phyloP scores from a whole-genome alignment of 345 rosid species.

The Noccaea caerulescens region DNA sequence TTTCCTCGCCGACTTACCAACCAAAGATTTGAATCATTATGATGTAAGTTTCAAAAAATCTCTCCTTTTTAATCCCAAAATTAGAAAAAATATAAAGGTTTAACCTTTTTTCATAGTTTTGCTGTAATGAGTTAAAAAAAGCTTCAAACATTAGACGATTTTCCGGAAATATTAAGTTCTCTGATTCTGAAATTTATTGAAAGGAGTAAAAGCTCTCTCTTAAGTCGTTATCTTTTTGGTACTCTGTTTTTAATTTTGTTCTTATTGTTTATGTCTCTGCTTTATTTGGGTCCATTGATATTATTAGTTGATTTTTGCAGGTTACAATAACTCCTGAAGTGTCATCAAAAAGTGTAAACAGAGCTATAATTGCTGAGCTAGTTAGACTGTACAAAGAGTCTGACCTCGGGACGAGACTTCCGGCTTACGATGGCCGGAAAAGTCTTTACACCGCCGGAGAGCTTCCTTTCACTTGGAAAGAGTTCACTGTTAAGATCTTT shows the following conservation, averaged over 20 bases:
- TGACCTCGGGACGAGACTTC: slow-evolving; percentile 87
- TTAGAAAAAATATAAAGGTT: background rate
- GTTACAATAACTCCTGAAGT: slow-evolving; percentile 96
- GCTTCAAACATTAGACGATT: slow-evolving; percentile 2
- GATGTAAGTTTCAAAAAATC: slow-evolving; percentile 55
- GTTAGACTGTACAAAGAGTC: slow-evolving; percentile 86
- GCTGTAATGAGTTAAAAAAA: slow-evolving; percentile 14
- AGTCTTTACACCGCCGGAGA: slow-evolving; percentile 96
- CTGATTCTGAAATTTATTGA: slow-evolving; percentile 26
- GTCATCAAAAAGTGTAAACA: slow-evolving; percentile 79
- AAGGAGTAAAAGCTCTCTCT: background rate
- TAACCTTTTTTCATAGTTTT: slow-evolving; percentile 10
- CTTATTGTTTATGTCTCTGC: slow-evolving; percentile 39
- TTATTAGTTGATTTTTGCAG: slow-evolving; percentile 55
- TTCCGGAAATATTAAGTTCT: slow-evolving; percentile 13
- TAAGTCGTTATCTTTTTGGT: slow-evolving; percentile 6
- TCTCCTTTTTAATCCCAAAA: background rate
- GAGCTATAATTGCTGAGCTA: slow-evolving; percentile 94
- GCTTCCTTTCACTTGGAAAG: slow-evolving; percentile 89
- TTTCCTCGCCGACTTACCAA: slow-evolving; percentile 89
- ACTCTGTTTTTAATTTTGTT: slow-evolving; percentile 46
- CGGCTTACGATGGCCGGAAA: slow-evolving; percentile 98
- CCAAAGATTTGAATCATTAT: slow-evolving; percentile 92
- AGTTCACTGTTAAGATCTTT: slow-evolving; percentile 76
- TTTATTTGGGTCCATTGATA: slow-evolving; percentile 39